Evolutionary conservation across 257 asterid genomes (phyloP).

Genomic region (Paraleonurus japonicus): DNA sequence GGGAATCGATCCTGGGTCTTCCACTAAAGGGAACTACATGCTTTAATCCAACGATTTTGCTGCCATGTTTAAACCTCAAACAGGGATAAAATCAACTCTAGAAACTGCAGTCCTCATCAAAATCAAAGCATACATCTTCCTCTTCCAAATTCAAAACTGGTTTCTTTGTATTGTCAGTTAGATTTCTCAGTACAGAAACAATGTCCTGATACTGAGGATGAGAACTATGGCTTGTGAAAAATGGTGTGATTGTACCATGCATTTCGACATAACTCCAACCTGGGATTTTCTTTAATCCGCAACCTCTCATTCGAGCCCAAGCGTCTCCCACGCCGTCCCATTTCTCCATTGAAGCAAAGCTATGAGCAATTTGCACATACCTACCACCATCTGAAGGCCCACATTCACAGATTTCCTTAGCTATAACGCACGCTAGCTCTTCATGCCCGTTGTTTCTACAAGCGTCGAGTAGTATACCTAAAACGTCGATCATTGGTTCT

Average conservation of each 20-base stretch:
- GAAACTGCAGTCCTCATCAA: constrained; percentile 22
- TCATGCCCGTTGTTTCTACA: constrained; percentile 45
- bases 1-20: too few species aligned
- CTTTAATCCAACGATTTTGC: too few species aligned
- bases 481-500: constrained; percentile 54
- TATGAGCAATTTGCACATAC: constrained; percentile 79
- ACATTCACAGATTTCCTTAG: constrained; percentile 49
- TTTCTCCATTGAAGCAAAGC: constrained; percentile 66
- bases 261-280: constrained; percentile 85
- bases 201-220: constrained; percentile 60
- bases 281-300: constrained; percentile 67
- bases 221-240: constrained; percentile 58
- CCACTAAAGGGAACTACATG: too few species aligned
- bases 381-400: constrained; percentile 68
- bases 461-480: constrained; percentile 79
- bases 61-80: background rate
- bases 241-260: constrained; percentile 62
- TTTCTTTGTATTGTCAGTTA: constrained; percentile 47
- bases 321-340: constrained; percentile 89
- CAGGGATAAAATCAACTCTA: background rate
- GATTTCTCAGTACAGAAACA: constrained; percentile 35
- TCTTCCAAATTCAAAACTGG: constrained; percentile 20
- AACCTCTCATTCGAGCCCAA: constrained; percentile 68
- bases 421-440: constrained; percentile 48
- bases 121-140: constrained; percentile 32